Percentiles rank a stretch among this genome's conserved stretches.
phyloP scores from a whole-genome alignment of 345 rosid genomes.

The Odontarrhena argentea region DNA sequence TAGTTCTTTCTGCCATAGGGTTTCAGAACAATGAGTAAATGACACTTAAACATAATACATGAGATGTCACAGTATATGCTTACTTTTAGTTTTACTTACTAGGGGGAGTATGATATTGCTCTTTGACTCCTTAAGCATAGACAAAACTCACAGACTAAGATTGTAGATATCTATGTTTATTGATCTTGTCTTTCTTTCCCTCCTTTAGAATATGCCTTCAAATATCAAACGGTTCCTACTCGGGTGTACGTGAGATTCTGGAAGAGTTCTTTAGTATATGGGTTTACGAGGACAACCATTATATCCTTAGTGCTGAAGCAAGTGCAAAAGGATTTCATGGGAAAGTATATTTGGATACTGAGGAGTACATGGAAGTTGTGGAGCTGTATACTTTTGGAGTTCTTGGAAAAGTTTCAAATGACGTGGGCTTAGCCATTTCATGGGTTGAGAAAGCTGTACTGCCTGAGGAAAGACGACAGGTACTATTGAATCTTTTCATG shows the following conservation, averaged over 20 bases:
- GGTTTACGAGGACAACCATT: slow-evolving; percentile 54
- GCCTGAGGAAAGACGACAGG: slow-evolving; percentile 81
- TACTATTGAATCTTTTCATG: slow-evolving; percentile 34
- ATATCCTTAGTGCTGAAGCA: slow-evolving; percentile 42
- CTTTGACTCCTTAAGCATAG: background rate
- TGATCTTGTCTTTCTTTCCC: background rate
- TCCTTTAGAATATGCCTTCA: slow-evolving; percentile 69
- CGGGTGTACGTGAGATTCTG: slow-evolving; percentile 60
- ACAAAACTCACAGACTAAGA: background rate
- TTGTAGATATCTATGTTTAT: background rate
- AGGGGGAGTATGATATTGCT: background rate
- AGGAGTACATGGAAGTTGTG: slow-evolving; percentile 59
- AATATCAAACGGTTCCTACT: slow-evolving; percentile 58
- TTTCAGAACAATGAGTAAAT: background rate
- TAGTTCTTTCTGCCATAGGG: slow-evolving; percentile 5
- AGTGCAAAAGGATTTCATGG: slow-evolving; percentile 42
- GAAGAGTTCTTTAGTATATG: slow-evolving; percentile 77
- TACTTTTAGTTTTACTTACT: background rate
- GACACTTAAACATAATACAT: background rate
- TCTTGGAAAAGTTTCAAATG: slow-evolving; percentile 56
- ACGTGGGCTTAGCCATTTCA: slow-evolving; percentile 62
- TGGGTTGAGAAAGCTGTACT: slow-evolving; percentile 83
- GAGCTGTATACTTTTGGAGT: slow-evolving; percentile 68
- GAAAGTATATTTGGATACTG: slow-evolving; percentile 46
- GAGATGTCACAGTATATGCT: background rate